These are phyloP conservation scores for Skeletonema menzelii DNA, from an alignment of 108 stramenopile species.

Conservation along the genomic window DNA sequence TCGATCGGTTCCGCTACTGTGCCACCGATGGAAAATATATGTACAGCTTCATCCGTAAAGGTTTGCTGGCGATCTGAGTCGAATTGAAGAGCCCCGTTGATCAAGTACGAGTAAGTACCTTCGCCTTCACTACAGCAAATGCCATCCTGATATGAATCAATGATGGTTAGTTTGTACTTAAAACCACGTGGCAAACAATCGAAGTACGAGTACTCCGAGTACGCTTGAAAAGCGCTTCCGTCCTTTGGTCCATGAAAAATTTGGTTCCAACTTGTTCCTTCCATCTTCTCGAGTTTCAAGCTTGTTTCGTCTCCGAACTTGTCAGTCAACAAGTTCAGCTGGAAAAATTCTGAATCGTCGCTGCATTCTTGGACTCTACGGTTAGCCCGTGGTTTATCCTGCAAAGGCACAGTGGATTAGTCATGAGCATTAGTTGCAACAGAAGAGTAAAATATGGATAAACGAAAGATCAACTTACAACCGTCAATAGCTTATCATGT, in stretches of 20 bases:
- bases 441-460: not conserved
- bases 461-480: not conserved
- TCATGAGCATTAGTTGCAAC: not conserved
- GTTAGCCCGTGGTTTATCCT: not conserved
- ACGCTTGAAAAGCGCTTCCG: not conserved
- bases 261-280: not conserved
- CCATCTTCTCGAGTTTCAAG: not conserved
- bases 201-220: constrained; percentile 1
- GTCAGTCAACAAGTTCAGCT: constrained; percentile 1
- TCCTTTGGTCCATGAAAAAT: not conserved
- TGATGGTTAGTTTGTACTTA: constrained; percentile 5
- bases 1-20: not conserved
- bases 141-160: not conserved
- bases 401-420: not conserved
- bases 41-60: not conserved
- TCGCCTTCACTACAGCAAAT: constrained; percentile 13
- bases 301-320: constrained; percentile 6
- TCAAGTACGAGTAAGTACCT: constrained; percentile 17
- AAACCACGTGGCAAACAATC: not conserved
- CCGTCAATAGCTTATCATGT: constrained; percentile 4
- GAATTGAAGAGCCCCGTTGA: constrained; percentile 18
- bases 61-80: constrained; percentile 11
- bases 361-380: not conserved
- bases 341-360: not conserved
- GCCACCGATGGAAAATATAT: constrained; percentile 17